Conservation (phyloP, 73 alveolate species). For the Uronychia setigera region DNA sequence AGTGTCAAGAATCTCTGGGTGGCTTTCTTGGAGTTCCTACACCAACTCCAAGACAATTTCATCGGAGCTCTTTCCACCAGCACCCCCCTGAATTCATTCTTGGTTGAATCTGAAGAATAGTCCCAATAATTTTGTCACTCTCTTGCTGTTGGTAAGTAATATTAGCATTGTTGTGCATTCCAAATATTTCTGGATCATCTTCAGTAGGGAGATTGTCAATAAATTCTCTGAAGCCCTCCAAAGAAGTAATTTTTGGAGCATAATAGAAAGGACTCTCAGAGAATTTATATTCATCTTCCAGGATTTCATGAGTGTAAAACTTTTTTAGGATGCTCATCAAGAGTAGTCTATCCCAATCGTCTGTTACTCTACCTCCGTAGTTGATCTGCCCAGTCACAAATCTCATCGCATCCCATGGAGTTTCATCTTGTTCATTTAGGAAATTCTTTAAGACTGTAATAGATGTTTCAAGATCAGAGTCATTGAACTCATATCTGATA, state of each 20-base stretch:
- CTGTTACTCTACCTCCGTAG: constrained; percentile 99
- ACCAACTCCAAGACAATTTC: constrained; percentile 86
- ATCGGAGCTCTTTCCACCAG: constrained; percentile 91
- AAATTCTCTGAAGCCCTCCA: constrained; percentile 60
- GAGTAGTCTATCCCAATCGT: constrained; percentile 93
- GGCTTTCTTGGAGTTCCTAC: constrained; percentile 48
- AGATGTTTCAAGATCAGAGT: constrained; percentile 92
- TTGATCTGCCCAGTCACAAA: constrained; percentile 95
- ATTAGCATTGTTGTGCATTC: constrained; percentile 99
- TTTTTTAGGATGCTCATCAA: constrained; percentile 80
- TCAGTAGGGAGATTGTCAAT: constrained; percentile 82
- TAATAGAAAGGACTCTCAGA: constrained; percentile 90
- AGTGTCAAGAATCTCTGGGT: constrained; percentile 57
- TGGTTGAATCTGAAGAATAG: constrained; percentile 94
- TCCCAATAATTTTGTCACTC: constrained; percentile 77
- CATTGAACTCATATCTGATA: constrained; percentile 94
- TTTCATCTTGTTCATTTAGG: constrained; percentile 85
- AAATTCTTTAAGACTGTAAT: constrained; percentile 82
- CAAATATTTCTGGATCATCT: constrained; percentile 98
- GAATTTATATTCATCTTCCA: constrained; percentile 77
- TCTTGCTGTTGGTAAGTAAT: constrained; percentile 91
- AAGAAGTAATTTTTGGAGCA: constrained; percentile 75
- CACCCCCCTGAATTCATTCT: constrained; percentile 79
- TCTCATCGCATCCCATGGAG: constrained; percentile 97
- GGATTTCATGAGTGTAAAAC: constrained; percentile 83